Conservation (phyloP, 108 stramenopile genomes). For the Heterococcus sp. region DNA sequence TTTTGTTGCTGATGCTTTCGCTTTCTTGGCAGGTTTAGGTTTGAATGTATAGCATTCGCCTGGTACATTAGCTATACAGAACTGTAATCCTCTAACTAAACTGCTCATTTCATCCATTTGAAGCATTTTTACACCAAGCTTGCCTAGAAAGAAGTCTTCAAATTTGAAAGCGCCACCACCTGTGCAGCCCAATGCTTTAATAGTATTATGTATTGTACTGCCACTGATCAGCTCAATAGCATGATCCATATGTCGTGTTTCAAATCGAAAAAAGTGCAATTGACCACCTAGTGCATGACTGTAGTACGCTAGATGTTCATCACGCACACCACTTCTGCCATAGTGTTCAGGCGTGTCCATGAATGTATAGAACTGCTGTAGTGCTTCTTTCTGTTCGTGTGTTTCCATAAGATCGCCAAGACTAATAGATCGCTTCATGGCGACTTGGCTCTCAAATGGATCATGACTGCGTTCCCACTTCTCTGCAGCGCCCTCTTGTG, state of each 20-base stretch:
- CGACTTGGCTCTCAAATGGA: slow-evolving; percentile 8
- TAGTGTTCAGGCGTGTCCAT: slow-evolving; percentile 47
- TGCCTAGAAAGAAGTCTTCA: slow-evolving; percentile 71
- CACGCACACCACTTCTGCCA: slow-evolving; percentile 70
- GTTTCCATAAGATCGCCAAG: slow-evolving; percentile 42
- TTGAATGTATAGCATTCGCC: slow-evolving; percentile 95
- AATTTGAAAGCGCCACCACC: slow-evolving; percentile 98
- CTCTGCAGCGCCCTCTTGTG: background rate
- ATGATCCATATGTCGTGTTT: slow-evolving; percentile 81
- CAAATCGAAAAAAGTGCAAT: slow-evolving; percentile 93
- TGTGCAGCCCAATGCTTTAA: slow-evolving; percentile 64
- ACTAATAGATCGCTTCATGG: slow-evolving; percentile 38
- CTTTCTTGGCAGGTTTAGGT: slow-evolving; percentile 47
- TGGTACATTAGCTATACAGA: slow-evolving; percentile 78
- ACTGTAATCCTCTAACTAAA: slow-evolving; percentile 93
- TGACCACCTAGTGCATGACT: slow-evolving; percentile 79
- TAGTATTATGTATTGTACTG: slow-evolving; percentile 53
- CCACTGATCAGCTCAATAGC: slow-evolving; percentile 82
- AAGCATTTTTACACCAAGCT: slow-evolving; percentile 78
- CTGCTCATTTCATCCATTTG: slow-evolving; percentile 93
- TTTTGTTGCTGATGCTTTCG: background rate
- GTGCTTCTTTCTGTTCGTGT: slow-evolving; percentile 40
- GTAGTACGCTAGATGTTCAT: slow-evolving; percentile 79
- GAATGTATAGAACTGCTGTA: slow-evolving; percentile 37
- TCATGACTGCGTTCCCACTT: background rate